phyloP scores from a whole-genome alignment of 1,284 basidiomycete genomes.

The Melanopsichium pennsylvanicum region DNA sequence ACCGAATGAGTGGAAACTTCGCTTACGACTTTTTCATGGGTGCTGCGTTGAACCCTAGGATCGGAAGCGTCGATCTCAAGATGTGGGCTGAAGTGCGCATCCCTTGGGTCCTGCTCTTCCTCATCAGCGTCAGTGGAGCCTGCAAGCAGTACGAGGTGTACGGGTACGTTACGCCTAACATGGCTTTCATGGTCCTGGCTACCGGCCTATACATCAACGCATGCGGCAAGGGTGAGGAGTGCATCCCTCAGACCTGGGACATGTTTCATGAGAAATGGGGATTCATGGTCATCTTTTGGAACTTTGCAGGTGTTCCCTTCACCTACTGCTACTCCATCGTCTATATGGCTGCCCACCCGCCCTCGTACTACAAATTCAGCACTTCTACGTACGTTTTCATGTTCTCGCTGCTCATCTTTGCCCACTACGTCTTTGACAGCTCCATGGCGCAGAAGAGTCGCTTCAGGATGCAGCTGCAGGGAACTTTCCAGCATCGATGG shows the following conservation, averaged over 20 bases:
- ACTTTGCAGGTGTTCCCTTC: slow-evolving; percentile 82
- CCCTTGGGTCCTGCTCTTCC: slow-evolving; percentile 95
- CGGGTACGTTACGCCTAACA: slow-evolving; percentile 93
- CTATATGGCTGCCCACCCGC: slow-evolving; percentile 95
- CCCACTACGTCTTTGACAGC: slow-evolving; percentile 75
- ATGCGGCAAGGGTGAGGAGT: slow-evolving; percentile 76
- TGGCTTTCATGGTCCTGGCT: slow-evolving; percentile 94
- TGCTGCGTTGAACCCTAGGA: slow-evolving; percentile 88
- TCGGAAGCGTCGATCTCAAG: slow-evolving; percentile 93
- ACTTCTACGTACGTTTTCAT: slow-evolving; percentile 74
- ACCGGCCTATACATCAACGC: slow-evolving; percentile 97
- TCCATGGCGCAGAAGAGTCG: slow-evolving; percentile 96
- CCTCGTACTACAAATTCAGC: slow-evolving; percentile 85
- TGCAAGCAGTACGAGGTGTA: slow-evolving; percentile 88
- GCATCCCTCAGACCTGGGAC: slow-evolving; percentile 96
- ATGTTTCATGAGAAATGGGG: slow-evolving; percentile 66
- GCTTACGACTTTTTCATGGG: slow-evolving; percentile 83
- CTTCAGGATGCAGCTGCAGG: slow-evolving; percentile 92
- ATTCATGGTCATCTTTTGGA: slow-evolving; percentile 70
- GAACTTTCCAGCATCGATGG: slow-evolving; percentile 79
- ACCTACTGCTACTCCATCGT: slow-evolving; percentile 84
- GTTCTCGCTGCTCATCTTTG: slow-evolving; percentile 55
- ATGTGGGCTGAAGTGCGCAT: slow-evolving; percentile 99
- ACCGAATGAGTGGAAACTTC: slow-evolving; percentile 89
- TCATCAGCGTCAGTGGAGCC: slow-evolving; percentile 87